Conservation (phyloP, 345 rosid species). For the Populus simonii region DNA sequence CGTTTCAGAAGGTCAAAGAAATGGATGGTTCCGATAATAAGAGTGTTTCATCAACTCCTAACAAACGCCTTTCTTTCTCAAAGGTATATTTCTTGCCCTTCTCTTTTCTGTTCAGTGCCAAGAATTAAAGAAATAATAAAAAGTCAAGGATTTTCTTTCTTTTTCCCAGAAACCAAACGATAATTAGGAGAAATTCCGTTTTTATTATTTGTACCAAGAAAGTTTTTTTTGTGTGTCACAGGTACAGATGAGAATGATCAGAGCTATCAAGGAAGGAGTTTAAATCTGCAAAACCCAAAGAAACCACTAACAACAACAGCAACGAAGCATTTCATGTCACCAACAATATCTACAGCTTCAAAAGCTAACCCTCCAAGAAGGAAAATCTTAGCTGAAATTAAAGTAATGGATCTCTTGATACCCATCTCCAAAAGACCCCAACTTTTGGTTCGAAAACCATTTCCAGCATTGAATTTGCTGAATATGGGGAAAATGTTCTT, state of each 20-base stretch:
- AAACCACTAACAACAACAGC: neutral
- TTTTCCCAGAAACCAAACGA: neutral
- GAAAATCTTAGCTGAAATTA: slow-evolving; percentile 40
- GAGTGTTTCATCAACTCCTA: slow-evolving; percentile 4
- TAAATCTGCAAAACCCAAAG: slow-evolving; percentile 12
- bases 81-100: slow-evolving; percentile 15
- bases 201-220: neutral
- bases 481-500: neutral
- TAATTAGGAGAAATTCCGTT: neutral
- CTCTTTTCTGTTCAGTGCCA: neutral
- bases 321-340: slow-evolving; percentile 32
- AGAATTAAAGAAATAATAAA: neutral
- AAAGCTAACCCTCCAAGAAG: slow-evolving; percentile 29
- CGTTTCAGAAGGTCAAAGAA: neutral
- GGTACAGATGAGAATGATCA: slow-evolving; percentile 37
- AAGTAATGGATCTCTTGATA: slow-evolving; percentile 29
- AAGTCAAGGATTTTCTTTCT: neutral
- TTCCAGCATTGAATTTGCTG: neutral
- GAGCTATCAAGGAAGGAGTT: slow-evolving; percentile 5
- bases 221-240: neutral
- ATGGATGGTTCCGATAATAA: slow-evolving; percentile 22
- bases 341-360: slow-evolving; percentile 34
- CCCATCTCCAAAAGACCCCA: slow-evolving; percentile 12
- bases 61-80: slow-evolving; percentile 12
- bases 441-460: neutral